Base-by-base conservation (phyloP, 2,329 filamentous ascomycete genomes). In the Claviceps sp. region DNA sequence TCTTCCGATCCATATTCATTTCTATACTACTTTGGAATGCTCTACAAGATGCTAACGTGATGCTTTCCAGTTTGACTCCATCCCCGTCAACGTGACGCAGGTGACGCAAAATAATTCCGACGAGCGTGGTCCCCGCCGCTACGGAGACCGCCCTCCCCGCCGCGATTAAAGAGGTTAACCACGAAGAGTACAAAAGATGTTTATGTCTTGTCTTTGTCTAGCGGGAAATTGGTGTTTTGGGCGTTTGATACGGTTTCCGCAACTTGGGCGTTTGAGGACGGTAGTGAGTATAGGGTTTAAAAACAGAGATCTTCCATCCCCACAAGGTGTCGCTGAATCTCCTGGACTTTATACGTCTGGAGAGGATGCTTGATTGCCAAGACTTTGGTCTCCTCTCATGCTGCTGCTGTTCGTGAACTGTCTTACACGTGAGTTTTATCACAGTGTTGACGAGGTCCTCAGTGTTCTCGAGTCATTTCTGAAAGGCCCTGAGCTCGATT, bases 341-440 rank as follows among this genome's bases (percentile, higher is more conserved):
- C 72, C 17, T 14, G 65, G 67, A 67, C 64, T 61, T 52, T 64
- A 63, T 6, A 34, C 24, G 48, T 69, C 69, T 64, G 74, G 76
- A 74, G 84, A 87, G 79, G 81, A 93, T 67, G 88, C 88, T 95
- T 88, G 89, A 95, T 89, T 82, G 89, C 89, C 89, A 95, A 56
- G 52, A 56, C 50, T 48, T 49, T 19, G 48, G 45, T 50, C 53
- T 51, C 51, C 39, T 37, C 43, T 4, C 17, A 4, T 7, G 10
- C 16, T 14, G n/a, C 38, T 37, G 19, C 17, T 13, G 13, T 16
- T n/a, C 4, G 46, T 42, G 44, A 49, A 34, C 6, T 19, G 7
- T 46, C 16, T 39, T 6, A 26, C 45, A 10, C 30, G 43, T 42
- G 38, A 47, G 17, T 19, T 30, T n/a, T 51, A 34, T 10, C 45